Percentiles rank a stretch among this genome's conserved stretches.
phyloP scores from a whole-genome alignment of 2,329 filamentous ascomycete species.

The Pseudopyrenochaeta lycopersici region DNA sequence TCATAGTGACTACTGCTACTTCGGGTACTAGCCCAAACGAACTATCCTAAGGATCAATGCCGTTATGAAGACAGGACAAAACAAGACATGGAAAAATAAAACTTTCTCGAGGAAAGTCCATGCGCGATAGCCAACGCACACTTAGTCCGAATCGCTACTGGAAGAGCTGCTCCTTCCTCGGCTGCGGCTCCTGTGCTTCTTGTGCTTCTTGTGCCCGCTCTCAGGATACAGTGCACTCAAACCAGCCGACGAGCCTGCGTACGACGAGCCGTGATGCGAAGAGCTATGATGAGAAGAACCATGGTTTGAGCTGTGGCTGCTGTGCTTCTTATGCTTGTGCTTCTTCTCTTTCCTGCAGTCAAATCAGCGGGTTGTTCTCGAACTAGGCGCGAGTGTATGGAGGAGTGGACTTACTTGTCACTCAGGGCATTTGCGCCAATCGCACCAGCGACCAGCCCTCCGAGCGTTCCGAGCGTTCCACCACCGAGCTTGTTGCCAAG shows the following conservation, averaged over 20 bases:
- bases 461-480: conserved; percentile 61
- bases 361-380: background rate
- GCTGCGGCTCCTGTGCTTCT: conserved; percentile 43
- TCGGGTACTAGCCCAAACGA: background rate
- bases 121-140: background rate
- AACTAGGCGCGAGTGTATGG: no score
- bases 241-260: conserved; percentile 45
- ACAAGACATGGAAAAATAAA: background rate
- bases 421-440: conserved; percentile 65
- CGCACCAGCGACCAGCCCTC: conserved; percentile 62
- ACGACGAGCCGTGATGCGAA: conserved; percentile 28
- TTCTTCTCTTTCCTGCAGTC: conserved; percentile 41
- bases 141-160: conserved; percentile 49
- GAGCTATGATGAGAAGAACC: conserved; percentile 36
- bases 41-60: background rate
- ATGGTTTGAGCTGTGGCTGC: conserved; percentile 35
- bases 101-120: background rate
- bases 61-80: background rate
- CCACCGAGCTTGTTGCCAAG: conserved; percentile 64
- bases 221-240: conserved; percentile 46
- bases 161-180: conserved; percentile 43
- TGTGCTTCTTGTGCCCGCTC: conserved; percentile 31
- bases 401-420: conserved; percentile 45
- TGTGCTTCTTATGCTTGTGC: conserved; percentile 47
- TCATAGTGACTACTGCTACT: background rate